Evolutionary conservation across 2,329 filamentous ascomycete species (phyloP), one percentile per base, ranked within the genome.

Genomic region (Xylariomycetidae sp.): DNA sequence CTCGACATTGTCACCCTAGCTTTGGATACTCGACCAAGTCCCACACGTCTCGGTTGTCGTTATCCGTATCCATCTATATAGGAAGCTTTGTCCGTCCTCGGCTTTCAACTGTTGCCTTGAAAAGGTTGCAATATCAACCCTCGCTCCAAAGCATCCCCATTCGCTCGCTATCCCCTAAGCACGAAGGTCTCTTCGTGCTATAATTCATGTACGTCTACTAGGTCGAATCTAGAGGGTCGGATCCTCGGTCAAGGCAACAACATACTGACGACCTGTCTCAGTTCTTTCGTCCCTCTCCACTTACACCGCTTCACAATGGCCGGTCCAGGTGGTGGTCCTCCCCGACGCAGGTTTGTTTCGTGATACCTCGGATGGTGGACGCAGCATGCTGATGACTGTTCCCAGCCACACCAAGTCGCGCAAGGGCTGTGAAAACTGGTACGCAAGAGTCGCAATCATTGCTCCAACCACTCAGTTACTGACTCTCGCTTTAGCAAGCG

Each of bases 401-500:
- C 39, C 15, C 59, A 95, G 90, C 70, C 92, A 98, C 70, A 98
- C 92, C 59, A 98, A 98, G 71, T 96, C 90, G 53, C 82, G 92
- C 57, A 96, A 95, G 68, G 92, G 92, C 44, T 98, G 92, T 74
- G 90, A 93, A 55, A 95, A 88, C 42, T 98, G 92, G 68, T 72
- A 66, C 43, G 65, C 54, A 34, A 40, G 18, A 29, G 27, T 13
- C 29, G 8, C 25, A 16, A n/a, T 12, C n/a, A 31, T 13, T n/a
- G 16, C 13, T 29, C 18, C 10, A 28, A 18, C 25, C 5, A 10
- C 17, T 13, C 13, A 24, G 20, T 20, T 23, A 50, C 45, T 51
- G 20, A 47, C 36, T 42, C 17, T 15, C 6, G 13, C 6, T 39
- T 12, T 34, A 72, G 69, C 76, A 98, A 98, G 67, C 82, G 85